Evolutionary conservation across 345 rosid species (phyloP).

Genomic region (Erodium maritimum): DNA sequence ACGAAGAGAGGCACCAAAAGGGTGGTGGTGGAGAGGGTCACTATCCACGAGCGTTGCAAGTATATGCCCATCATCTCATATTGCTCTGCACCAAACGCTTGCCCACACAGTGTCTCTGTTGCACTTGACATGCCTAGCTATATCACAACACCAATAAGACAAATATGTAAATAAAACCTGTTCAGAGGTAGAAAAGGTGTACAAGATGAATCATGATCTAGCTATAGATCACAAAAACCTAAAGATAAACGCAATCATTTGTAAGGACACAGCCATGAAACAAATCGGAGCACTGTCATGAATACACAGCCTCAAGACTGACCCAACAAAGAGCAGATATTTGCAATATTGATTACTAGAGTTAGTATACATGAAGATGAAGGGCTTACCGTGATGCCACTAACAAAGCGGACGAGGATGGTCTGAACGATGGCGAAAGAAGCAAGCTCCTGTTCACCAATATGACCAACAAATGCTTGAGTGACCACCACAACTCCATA

Average conservation of each 20-base stretch:
- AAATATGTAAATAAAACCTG: no score
- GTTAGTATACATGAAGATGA: no score
- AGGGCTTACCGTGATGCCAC: slow-evolving; percentile 15
- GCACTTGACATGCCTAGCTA: slow-evolving; percentile 33
- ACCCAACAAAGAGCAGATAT: no score
- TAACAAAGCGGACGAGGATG: slow-evolving; percentile 15
- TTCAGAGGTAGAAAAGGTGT: no score
- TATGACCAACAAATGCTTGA: slow-evolving; percentile 18
- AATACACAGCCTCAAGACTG: no score
- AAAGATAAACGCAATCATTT: no score
- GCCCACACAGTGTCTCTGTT: slow-evolving; percentile 29
- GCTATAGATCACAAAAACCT: no score
- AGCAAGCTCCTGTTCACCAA: slow-evolving; percentile 9
- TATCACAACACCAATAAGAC: no score
- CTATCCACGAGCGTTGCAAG: slow-evolving; percentile 30
- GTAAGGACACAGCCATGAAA: no score
- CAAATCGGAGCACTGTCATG: no score
- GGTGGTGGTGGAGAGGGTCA: slow-evolving; percentile 12
- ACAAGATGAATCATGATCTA: no score
- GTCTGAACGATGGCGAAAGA: slow-evolving; percentile 17
- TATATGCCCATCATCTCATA: slow-evolving; percentile 31
- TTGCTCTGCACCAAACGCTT: slow-evolving; percentile 29
- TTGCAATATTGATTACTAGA: no score
- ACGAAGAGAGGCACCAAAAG: slow-evolving; percentile 16
- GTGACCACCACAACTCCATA: slow-evolving; percentile 11